phyloP scores from a whole-genome alignment of 108 stramenopile species.

The Nitzschia sp. region DNA sequence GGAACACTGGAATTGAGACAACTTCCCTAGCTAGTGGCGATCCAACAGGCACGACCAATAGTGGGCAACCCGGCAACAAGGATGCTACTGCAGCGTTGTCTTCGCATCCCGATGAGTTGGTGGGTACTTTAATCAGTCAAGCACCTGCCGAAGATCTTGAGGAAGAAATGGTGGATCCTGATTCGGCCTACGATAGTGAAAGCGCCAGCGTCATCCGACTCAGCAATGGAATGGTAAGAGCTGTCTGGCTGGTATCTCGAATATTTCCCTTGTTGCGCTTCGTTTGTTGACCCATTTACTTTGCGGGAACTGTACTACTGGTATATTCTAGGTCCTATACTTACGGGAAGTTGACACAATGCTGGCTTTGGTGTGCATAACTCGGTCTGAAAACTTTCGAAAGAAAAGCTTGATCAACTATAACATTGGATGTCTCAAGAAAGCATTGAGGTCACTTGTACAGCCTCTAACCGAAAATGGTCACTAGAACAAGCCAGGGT shows the following conservation, averaged over 20 bases:
- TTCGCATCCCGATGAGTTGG: constrained; percentile 49
- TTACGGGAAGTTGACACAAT: constrained; percentile 94
- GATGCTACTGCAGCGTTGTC: constrained; percentile 8
- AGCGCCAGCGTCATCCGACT: constrained; percentile 93
- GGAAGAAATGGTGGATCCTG: constrained; percentile 56
- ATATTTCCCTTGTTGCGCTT: neutral
- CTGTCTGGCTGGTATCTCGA: neutral
- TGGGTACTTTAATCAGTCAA: constrained; percentile 75
- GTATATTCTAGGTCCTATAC: constrained; percentile 64
- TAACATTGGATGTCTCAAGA: constrained; percentile 94
- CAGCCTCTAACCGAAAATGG: constrained; percentile 25
- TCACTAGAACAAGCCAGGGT: no score
- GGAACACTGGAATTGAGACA: constrained; percentile 8
- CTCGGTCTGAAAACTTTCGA: constrained; percentile 90
- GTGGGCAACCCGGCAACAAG: neutral
- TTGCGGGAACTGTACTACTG: no score
- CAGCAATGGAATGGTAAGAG: constrained; percentile 93
- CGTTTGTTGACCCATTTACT: no score
- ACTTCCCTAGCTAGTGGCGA: constrained; percentile 1
- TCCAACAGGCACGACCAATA: constrained; percentile 12
- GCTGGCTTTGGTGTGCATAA: constrained; percentile 96
- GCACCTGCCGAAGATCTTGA: constrained; percentile 47
- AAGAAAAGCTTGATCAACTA: constrained; percentile 96
- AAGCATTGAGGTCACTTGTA: constrained; percentile 72
- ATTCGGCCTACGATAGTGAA: constrained; percentile 91